Conservation (phyloP, 169 alveolate species). For the Sarcocystis neurona region DNA sequence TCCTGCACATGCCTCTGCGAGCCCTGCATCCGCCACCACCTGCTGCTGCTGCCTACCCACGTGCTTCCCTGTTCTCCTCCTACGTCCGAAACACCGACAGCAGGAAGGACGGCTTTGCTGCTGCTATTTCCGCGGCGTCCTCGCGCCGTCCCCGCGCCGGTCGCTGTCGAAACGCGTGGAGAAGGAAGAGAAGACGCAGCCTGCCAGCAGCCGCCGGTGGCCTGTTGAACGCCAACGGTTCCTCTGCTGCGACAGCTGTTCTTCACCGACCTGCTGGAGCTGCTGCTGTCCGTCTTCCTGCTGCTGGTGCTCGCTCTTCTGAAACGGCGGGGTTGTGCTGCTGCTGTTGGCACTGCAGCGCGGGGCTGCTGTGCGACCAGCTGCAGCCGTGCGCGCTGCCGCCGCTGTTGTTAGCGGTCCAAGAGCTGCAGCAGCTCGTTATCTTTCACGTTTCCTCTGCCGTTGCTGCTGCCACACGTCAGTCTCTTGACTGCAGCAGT, state of each 20-base stretch:
- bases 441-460: constrained; percentile 44
- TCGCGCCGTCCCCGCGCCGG: neutral
- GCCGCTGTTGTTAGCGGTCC: neutral
- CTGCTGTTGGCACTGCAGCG: no score
- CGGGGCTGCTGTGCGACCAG: no score
- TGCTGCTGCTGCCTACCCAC: constrained; percentile 22
- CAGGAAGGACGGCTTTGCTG: neutral
- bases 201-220: neutral
- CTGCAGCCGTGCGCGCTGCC: neutral
- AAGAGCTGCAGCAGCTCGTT: constrained; percentile 56
- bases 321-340: no score
- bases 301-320: no score
- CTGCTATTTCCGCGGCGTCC: neutral
- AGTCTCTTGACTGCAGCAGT: no score
- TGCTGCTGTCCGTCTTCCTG: neutral
- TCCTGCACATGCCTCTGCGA: constrained; percentile 10
- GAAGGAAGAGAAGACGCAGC: neutral
- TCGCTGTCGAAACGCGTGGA: neutral
- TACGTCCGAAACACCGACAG: neutral
- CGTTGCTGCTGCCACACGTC: constrained; percentile 54
- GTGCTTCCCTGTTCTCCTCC: neutral
- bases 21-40: constrained; percentile 48
- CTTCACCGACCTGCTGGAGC: neutral
- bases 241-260: neutral
- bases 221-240: neutral